Evolutionary conservation across 805 yeast species (phyloP).

Genomic region (Candida quercuum): DNA sequence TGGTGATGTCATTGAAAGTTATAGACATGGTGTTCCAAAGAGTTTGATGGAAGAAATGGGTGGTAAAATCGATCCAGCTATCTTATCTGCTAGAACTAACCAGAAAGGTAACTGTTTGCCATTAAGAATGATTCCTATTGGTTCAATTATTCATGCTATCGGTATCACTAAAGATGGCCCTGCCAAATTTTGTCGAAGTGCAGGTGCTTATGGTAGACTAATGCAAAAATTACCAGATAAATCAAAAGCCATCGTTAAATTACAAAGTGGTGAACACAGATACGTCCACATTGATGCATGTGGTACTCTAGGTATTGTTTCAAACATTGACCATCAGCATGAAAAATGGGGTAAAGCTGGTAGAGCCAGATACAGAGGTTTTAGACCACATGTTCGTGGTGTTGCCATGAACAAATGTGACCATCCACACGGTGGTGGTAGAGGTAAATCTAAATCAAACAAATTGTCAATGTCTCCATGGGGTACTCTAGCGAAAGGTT

Average conservation of each 20-base stretch:
- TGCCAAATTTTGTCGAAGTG: slow-evolving; percentile 87
- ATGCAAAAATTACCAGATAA: slow-evolving; percentile 71
- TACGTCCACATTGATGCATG: slow-evolving; percentile 80
- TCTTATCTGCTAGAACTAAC: slow-evolving; percentile 78
- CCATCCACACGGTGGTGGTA: slow-evolving; percentile 99
- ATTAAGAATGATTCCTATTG: slow-evolving; percentile 87
- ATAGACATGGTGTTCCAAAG: slow-evolving; percentile 80
- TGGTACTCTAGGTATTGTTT: slow-evolving; percentile 90
- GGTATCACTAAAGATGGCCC: slow-evolving; percentile 74
- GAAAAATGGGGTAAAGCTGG: slow-evolving; percentile 95
- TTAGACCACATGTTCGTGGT: slow-evolving; percentile 95
- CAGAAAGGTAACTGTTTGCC: slow-evolving; percentile 96
- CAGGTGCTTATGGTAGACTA: slow-evolving; percentile 90
- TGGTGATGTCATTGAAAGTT: slow-evolving; percentile 88
- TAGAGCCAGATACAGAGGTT: slow-evolving; percentile 85
- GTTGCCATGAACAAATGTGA: slow-evolving; percentile 96
- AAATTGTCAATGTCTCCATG: slow-evolving; percentile 92
- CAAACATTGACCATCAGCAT: slow-evolving; percentile 89
- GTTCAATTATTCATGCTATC: slow-evolving; percentile 82
- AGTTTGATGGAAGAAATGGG: slow-evolving; percentile 78
- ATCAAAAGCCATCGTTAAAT: slow-evolving; percentile 68
- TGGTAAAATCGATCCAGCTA: slow-evolving; percentile 87
- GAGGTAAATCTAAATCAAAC: slow-evolving; percentile 98
- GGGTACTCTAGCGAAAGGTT: slow-evolving; percentile 91
- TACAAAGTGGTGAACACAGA: slow-evolving; percentile 92